Conservation (phyloP, 345 rosid species). For the Eucalyptus lansdowneana region DNA sequence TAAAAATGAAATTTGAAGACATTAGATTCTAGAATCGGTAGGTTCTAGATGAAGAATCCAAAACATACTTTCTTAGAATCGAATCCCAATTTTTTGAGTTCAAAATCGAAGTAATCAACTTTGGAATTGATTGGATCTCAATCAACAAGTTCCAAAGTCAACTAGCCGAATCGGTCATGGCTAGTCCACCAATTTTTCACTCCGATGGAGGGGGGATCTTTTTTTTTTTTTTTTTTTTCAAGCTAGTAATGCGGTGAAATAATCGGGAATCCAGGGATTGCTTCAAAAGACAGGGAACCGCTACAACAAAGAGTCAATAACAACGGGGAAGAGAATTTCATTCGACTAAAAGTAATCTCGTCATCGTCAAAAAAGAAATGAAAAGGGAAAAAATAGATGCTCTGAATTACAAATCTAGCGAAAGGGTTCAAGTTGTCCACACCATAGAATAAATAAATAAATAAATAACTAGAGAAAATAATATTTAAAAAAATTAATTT, state of each 20-base stretch:
- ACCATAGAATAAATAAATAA: not conserved
- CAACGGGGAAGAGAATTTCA: not conserved
- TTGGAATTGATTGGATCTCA: no score
- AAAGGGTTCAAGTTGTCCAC: not conserved
- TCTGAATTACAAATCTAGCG: not conserved
- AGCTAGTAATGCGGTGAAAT: not conserved
- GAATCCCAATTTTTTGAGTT: no score
- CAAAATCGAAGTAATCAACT: not conserved
- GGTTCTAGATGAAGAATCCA: not conserved
- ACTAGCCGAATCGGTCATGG: no score
- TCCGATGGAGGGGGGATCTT: fast-evolving
- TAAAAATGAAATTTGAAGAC: not conserved
- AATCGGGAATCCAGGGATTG: not conserved
- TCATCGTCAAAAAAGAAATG: not conserved
- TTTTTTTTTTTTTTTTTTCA: no score
- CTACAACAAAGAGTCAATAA: not conserved
- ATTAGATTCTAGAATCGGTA: not conserved
- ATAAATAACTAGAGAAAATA: not conserved
- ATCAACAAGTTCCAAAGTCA: no score
- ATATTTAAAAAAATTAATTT: not conserved
- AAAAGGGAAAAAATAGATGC: not conserved
- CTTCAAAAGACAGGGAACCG: not conserved
- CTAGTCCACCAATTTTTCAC: not conserved
- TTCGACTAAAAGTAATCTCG: not conserved
- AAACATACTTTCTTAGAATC: not conserved